Evolutionary conservation across 345 rosid genomes (phyloP), one percentile per base, ranked within the genome.

Genomic region (Gossypium ekmanianum): DNA sequence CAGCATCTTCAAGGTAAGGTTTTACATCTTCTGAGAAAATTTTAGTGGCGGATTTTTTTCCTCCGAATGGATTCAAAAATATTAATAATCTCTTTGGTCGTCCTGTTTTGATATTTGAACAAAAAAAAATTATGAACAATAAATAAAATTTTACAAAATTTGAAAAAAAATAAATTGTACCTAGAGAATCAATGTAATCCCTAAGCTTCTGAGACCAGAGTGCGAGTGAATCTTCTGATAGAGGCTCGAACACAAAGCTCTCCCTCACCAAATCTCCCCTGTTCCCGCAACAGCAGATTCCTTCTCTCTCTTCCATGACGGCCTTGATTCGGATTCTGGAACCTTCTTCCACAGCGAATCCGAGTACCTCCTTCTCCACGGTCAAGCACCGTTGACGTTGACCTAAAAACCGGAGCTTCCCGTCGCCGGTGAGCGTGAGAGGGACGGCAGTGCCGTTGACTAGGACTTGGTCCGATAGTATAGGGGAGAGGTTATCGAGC

Each of bases 51-150:
- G 80, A 71, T 80, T 79, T 90, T 71, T 89, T 93, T 79, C 99
- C 99, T 10, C 99, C 97, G 80, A 78, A 95, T 5, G 99, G 99
- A 16, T 95, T 95, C 80, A 95, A 79, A 71, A 95, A 81, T 14
- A 95, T 80, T 44, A 89, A 76, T 76, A 95, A 75, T 78, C 79
- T 89, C 88, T 85, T 93, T 0, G 99, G 99, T 59, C 99, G 87
- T 68, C 90, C 99, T 90, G 76, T 56, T 22, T 27, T 56, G 61
- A 56, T 18, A 56, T 52, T 17, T 59, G n/a, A 17, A 75, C 41
- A 50, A 39, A 11, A 65, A 29, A 16, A 63, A 17, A 13, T 13
- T 18, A 68, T 4, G 50, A 56, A 7, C 20, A 44, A 27, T 26
- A 6, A 62, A 7, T 11, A 4, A 16, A 71, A 52, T 16, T 34